Evolutionary conservation across 139 green algal genomes (phyloP), one percentile per base, ranked within the genome.

Genomic region (Volvox reticuliferus): DNA sequence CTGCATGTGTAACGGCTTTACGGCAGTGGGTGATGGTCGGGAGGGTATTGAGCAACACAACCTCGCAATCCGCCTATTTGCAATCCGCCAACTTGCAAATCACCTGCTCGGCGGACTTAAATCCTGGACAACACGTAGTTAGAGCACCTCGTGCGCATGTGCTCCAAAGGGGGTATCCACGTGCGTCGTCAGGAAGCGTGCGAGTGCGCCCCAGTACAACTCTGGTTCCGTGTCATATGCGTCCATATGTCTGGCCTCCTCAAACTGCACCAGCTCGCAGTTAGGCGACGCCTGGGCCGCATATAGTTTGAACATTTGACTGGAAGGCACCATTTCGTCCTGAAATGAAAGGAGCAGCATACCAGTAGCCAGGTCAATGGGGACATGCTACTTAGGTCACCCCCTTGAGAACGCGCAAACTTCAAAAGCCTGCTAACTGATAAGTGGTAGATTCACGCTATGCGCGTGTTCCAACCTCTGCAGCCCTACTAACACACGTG

Each of bases 301-400:
- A 67, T 96, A 93, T 85, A 99, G 93, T 80, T 82, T n/a, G 44
- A 87, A 82, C 97, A 98, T 98, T 76, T 99, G 95, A 2, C 68
- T 33, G 0, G 94, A 88, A 0, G 96, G 96, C 88, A 99, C 92
- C 94, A 99, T 97, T 91, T 98, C 96, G 86, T 99, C 97, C 93
- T 97, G 95, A 78, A 65, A n/a, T 6, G 20, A 20, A 36, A 79
- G 21, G 20, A 79, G 44, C 67, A 28, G 67, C 21, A 79, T 73
- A 26, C 6, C 12, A 28, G 65, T 73, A 73, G 65, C 65, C 65
- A 73, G 65, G 65, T 73, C 65, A 55, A 55, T 55, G 44, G 44
- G 44, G 44, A 55, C 44, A n/a, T n/a, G n/a, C n/a, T n/a, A n/a
- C n/a, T n/a, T n/a, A n/a, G n/a, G n/a, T n/a, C n/a, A 55, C 44